A percentile compares a stretch with the other conserved stretches of the same genome.
Evolutionary conservation across 2,329 filamentous ascomycete species (phyloP).

Genomic region (Mycosphaerella arachidis): DNA sequence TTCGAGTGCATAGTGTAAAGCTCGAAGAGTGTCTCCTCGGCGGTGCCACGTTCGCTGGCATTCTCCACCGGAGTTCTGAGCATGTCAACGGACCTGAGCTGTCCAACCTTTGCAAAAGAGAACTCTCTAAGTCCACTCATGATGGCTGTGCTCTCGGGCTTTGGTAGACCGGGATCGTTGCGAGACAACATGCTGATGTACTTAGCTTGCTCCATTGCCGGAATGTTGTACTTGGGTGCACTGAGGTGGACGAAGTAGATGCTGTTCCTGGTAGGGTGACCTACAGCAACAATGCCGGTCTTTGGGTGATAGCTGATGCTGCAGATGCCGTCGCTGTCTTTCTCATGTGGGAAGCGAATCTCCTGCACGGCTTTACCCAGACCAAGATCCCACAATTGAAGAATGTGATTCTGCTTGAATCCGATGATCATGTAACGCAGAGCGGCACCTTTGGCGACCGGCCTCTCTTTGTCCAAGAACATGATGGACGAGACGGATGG

Average conservation of each 20-base stretch:
- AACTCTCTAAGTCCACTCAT: slow-evolving; percentile 96
- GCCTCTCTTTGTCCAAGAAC: slow-evolving; percentile 91
- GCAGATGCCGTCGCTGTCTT: slow-evolving; percentile 91
- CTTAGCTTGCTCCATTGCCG: slow-evolving; percentile 75
- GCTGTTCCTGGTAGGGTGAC: slow-evolving; percentile 93
- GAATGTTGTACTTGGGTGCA: slow-evolving; percentile 83
- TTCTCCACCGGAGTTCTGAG: slow-evolving; percentile 59
- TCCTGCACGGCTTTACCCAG: slow-evolving; percentile 95
- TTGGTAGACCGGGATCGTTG: slow-evolving; percentile 68
- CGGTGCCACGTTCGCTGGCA: slow-evolving; percentile 52
- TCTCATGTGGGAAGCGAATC: slow-evolving; percentile 79
- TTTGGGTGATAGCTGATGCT: slow-evolving; percentile 90
- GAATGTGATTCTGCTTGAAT: slow-evolving; percentile 97
- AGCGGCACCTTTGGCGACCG: slow-evolving; percentile 84
- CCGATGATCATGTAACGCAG: slow-evolving; percentile 94
- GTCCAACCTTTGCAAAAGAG: slow-evolving; percentile 80
- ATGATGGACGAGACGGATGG: slow-evolving; percentile 95
- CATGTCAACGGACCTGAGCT: slow-evolving; percentile 85
- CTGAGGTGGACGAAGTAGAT: slow-evolving; percentile 96
- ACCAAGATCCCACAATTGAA: slow-evolving; percentile 96
- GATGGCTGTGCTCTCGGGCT: slow-evolving; percentile 91
- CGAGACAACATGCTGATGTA: slow-evolving; percentile 75
- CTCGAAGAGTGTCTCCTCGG: slow-evolving; percentile 79
- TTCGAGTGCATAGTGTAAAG: slow-evolving; percentile 97
- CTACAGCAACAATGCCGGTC: slow-evolving; percentile 89